Evolutionary conservation across 2,329 filamentous ascomycete genomes (phyloP).

Genomic region (Stagonosporopsis cucurbitacearum): DNA sequence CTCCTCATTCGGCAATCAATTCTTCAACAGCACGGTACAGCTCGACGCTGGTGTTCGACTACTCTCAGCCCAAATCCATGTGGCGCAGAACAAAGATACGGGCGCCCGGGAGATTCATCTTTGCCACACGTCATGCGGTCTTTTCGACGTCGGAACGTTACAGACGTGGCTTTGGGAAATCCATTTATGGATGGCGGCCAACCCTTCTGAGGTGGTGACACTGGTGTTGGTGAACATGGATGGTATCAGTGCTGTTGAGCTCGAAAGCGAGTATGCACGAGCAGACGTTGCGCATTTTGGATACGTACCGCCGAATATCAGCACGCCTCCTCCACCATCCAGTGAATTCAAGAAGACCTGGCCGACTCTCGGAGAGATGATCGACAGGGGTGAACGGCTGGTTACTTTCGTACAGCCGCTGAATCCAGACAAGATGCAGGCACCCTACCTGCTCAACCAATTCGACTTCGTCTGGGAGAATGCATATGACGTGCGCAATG

Average conservation of each 20-base stretch:
- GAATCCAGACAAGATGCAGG: constrained; percentile 39
- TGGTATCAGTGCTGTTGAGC: constrained; percentile 59
- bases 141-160: constrained; percentile 72
- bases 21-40: constrained; percentile 71
- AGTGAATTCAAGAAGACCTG: constrained; percentile 58
- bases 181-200: constrained; percentile 68
- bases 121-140: constrained; percentile 70
- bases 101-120: constrained; percentile 60
- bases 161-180: constrained; percentile 67
- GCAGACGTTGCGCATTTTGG: constrained; percentile 59
- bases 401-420: constrained; percentile 70
- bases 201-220: constrained; percentile 76
- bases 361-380: constrained; percentile 74
- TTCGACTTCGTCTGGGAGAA: constrained; percentile 75
- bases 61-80: constrained; percentile 73
- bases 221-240: constrained; percentile 74
- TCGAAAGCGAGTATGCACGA: constrained; percentile 53
- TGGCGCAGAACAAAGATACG: constrained; percentile 52
- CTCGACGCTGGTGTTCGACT: constrained; percentile 74
- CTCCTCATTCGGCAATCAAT: constrained; percentile 72
- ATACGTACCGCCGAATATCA: constrained; percentile 58
- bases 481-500: constrained; percentile 65
- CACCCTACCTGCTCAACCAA: constrained; percentile 66
- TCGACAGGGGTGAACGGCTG: constrained; percentile 66
- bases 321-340: constrained; percentile 55